These are phyloP conservation scores for Venturiaceae sp. DNA, from an alignment of 2,329 filamentous ascomycete species.

Conservation along the genomic window DNA sequence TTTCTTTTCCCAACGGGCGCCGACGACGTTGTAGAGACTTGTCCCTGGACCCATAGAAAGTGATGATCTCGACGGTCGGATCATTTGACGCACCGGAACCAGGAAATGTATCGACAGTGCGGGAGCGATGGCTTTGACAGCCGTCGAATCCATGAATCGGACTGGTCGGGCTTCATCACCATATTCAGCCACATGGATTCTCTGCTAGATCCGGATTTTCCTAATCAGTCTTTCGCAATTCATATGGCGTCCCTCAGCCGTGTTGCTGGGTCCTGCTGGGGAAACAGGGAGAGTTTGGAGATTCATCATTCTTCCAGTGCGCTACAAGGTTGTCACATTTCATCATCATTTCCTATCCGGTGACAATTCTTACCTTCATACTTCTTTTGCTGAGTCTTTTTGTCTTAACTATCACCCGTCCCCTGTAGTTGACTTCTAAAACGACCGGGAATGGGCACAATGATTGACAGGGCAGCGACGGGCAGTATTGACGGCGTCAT, in stretches of 20 bases:
- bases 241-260: background rate
- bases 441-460: background rate
- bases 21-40: no score
- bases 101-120: no score
- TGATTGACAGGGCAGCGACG: background rate
- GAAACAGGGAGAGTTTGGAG: background rate
- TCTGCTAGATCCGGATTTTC: background rate
- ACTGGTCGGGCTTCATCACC: background rate
- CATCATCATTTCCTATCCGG: background rate
- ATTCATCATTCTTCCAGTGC: no score
- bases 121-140: no score
- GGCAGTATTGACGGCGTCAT: background rate
- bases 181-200: background rate
- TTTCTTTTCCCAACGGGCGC: no score
- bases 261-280: background rate
- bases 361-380: background rate
- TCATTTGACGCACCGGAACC: no score
- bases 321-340: background rate
- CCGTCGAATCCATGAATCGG: background rate
- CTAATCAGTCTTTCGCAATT: background rate
- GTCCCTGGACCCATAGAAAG: no score
- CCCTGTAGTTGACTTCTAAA: background rate
- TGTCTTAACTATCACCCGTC: no score
- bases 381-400: background rate
- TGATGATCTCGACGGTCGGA: no score